Evolutionary conservation across 2,329 filamentous ascomycete genomes (phyloP).

Genomic region (Ophiostoma sp.): DNA sequence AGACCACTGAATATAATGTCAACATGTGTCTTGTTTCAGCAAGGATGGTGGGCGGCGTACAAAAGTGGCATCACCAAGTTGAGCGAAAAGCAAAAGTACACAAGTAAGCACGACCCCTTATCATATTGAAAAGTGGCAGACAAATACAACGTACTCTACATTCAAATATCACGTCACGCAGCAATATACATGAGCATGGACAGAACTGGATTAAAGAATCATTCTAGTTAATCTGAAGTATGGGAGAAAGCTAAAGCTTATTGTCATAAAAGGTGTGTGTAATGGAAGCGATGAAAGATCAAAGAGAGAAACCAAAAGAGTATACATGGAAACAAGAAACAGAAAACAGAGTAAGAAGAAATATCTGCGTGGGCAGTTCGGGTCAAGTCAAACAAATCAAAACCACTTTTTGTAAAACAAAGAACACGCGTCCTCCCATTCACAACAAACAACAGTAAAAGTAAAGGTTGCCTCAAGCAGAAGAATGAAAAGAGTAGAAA

Average conservation of each 20-base stretch:
- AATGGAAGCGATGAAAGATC: background rate
- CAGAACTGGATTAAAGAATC: background rate
- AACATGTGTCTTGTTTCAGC: too few relatives aligned
- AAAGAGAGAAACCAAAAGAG: background rate
- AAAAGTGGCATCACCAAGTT: too few relatives aligned
- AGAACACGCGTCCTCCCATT: background rate
- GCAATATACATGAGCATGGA: too few relatives aligned
- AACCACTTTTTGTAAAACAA: slow-evolving; percentile 1
- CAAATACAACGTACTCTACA: too few relatives aligned
- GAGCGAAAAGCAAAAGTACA: too few relatives aligned
- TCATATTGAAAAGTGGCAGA: too few relatives aligned
- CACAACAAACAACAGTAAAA: background rate
- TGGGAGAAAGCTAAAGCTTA: background rate
- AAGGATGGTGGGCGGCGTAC: too few relatives aligned
- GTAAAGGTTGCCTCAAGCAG: background rate
- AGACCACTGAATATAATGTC: too few relatives aligned
- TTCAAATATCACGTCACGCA: too few relatives aligned
- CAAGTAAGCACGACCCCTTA: too few relatives aligned
- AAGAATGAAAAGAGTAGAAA: background rate
- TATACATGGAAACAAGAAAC: background rate
- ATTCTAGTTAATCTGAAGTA: background rate
- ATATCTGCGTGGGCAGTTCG: slow-evolving; percentile 4
- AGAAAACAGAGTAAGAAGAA: background rate
- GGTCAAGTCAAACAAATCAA: background rate
- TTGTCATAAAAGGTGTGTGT: background rate